Evolutionary conservation across 768 basidiomycete species (phyloP).

Genomic region (Grammothele lineata): DNA sequence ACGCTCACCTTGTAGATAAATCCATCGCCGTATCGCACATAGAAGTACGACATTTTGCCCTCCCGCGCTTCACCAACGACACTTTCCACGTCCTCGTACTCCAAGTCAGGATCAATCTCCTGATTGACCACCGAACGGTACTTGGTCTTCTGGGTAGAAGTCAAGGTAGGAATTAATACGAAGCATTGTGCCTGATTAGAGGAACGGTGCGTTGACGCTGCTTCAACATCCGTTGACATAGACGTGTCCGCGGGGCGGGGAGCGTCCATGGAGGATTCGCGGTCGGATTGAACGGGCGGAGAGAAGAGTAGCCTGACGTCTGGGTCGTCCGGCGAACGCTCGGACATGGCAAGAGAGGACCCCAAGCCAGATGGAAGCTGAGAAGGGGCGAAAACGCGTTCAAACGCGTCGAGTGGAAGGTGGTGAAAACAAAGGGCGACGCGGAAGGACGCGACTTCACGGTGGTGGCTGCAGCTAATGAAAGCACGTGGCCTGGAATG

Average conservation of each 20-base stretch:
- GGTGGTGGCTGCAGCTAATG: no score
- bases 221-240: no score
- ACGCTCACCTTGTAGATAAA: conserved; percentile 50
- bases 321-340: neutral
- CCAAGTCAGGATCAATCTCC: conserved; percentile 11
- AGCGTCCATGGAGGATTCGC: no score
- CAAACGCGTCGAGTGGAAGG: conserved; percentile 7
- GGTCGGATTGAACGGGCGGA: conserved; percentile 1
- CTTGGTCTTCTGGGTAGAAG: neutral
- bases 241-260: no score
- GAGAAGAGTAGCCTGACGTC: no score
- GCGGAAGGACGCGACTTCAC: conserved; percentile 6
- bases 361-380: no score
- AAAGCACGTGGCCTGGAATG: neutral
- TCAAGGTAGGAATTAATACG: conserved; percentile 7
- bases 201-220: no score
- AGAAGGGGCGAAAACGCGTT: conserved; percentile 4
- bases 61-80: no score
- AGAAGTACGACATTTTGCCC: conserved; percentile 63
- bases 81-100: conserved; percentile 10
- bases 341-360: no score
- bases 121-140: conserved; percentile 9
- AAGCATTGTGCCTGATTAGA: neutral
- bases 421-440: neutral
- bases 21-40: conserved; percentile 54